phyloP scores from a whole-genome alignment of 352 stramenopile genomes.

The Phytophthora pisi region DNA sequence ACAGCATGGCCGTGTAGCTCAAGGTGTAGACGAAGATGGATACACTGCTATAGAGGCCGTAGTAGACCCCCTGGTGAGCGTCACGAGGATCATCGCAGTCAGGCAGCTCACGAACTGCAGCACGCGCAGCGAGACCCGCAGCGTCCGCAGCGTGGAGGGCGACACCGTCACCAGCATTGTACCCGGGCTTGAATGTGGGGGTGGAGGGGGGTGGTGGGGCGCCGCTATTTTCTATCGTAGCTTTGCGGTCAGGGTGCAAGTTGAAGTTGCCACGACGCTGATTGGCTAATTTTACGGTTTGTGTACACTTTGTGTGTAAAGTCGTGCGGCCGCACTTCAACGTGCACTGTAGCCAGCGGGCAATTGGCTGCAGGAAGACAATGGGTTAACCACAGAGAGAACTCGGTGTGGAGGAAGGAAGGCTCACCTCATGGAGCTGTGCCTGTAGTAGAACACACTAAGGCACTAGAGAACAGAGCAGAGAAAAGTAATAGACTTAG shows the following conservation, averaged over 20 bases:
- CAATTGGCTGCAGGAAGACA: too few relatives aligned
- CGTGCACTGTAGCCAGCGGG: not conserved
- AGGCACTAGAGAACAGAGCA: not conserved
- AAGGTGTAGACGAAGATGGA: slow-evolving; percentile 49
- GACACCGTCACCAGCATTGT: slow-evolving; percentile 13
- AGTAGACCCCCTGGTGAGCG: slow-evolving; percentile 15
- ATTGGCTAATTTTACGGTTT: slow-evolving; percentile 1
- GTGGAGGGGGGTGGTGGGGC: not conserved
- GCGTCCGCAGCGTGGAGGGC: slow-evolving; percentile 8
- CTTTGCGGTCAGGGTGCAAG: not conserved
- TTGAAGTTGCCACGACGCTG: slow-evolving; percentile 19
- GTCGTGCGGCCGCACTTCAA: not conserved
- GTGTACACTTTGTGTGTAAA: not conserved
- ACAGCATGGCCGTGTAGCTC: slow-evolving; percentile 51
- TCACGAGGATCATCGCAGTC: slow-evolving; percentile 42
- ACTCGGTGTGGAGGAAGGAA: too few relatives aligned
- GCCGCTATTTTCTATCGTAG: not conserved
- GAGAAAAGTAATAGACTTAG: not conserved
- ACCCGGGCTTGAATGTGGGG: not conserved
- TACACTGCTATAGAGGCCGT: slow-evolving; percentile 31
- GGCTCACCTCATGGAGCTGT: too few relatives aligned
- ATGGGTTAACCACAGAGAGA: too few relatives aligned
- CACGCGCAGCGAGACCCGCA: slow-evolving; percentile 29
- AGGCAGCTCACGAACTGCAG: slow-evolving; percentile 52
- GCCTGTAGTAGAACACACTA: too few relatives aligned